Percentiles rank a stretch among this genome's conserved stretches.
Conservation (phyloP, 495 filamentous ascomycete genomes). For the Neurospora sp. region DNA sequence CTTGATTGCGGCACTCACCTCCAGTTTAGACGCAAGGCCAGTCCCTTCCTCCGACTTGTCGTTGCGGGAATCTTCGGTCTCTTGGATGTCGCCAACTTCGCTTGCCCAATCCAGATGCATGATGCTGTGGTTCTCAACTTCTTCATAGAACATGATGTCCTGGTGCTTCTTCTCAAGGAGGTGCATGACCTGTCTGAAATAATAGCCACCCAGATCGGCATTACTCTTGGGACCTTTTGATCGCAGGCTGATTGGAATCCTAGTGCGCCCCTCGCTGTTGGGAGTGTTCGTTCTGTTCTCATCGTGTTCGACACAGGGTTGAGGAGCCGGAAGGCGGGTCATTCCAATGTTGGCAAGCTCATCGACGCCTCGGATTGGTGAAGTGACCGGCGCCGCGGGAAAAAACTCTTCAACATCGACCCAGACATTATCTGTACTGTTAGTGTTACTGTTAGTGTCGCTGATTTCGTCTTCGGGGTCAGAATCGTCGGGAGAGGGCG, state of each 20-base stretch:
- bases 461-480: neutral
- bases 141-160: constrained; percentile 9
- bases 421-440: neutral
- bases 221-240: neutral
- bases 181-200: constrained; percentile 3
- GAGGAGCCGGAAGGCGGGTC: neutral
- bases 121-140: constrained; percentile 7
- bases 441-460: neutral
- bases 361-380: neutral
- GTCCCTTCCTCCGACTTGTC: neutral
- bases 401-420: neutral
- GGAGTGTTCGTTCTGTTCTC: neutral
- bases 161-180: constrained; percentile 7
- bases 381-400: neutral
- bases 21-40: neutral
- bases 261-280: neutral
- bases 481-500: neutral
- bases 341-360: neutral
- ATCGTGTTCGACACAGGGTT: neutral
- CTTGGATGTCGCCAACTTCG: neutral
- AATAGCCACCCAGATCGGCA: constrained; percentile 3
- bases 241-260: neutral
- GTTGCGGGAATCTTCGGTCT: neutral
- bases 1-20: neutral
- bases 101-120: constrained; percentile 13